Conservation (phyloP, 1,139 yeast genomes). For the Taphrina pruni region DNA sequence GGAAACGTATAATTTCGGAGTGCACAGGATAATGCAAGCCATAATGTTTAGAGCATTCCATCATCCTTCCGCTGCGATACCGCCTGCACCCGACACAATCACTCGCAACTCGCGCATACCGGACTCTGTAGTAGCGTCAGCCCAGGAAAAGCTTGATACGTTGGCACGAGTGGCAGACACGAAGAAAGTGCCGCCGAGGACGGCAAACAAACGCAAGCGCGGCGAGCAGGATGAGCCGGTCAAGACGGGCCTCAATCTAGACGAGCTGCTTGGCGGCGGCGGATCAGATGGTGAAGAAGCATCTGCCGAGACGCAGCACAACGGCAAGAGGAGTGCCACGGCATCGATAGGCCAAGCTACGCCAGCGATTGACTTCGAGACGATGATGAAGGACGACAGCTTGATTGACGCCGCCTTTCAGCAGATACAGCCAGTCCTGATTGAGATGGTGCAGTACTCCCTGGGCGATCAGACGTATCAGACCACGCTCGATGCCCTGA, state of each 20-base stretch:
- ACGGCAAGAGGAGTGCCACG: neutral
- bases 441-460: conserved; percentile 23
- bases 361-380: conserved; percentile 35
- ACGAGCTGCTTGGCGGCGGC: conserved; percentile 43
- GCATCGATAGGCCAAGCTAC: conserved; percentile 35
- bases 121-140: neutral
- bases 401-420: conserved; percentile 38
- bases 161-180: conserved; percentile 45
- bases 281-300: neutral
- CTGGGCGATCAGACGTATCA: conserved; percentile 24
- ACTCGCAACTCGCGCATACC: conserved; percentile 14
- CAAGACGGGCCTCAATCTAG: conserved; percentile 45
- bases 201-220: conserved; percentile 44
- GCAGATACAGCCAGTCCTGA: conserved; percentile 31
- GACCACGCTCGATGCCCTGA: conserved; percentile 25
- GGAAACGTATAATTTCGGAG: conserved; percentile 49
- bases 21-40: conserved; percentile 50
- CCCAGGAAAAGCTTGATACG: conserved; percentile 7
- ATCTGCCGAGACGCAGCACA: neutral
- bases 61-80: conserved; percentile 45
- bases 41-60: conserved; percentile 50
- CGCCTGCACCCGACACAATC: conserved; percentile 10
- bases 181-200: conserved; percentile 41
- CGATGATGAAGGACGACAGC: conserved; percentile 26
- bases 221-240: conserved; percentile 43